Evolutionary conservation across 2,329 filamentous ascomycete species (phyloP).

Genomic region (Juglanconis juglandina): DNA sequence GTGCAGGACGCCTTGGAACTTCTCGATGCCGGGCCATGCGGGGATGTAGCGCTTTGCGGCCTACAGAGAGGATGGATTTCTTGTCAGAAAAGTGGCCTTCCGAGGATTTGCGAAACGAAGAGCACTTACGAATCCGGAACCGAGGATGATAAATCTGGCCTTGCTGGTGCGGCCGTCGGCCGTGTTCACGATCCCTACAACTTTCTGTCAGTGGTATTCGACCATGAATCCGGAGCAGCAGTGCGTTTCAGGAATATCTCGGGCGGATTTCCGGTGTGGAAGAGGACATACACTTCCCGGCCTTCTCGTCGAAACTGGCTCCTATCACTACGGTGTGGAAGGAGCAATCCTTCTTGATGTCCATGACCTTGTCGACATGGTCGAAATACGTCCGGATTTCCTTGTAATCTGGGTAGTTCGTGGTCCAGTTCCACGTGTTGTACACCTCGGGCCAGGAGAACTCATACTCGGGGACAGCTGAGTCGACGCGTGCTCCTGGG

Average conservation of each 20-base stretch:
- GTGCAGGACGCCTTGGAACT: conserved; percentile 57
- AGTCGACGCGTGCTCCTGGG: conserved; percentile 53
- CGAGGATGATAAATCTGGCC: conserved; percentile 50
- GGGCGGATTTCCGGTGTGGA: conserved; percentile 33
- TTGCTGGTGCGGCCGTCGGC: conserved; percentile 48
- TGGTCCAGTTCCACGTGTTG: conserved; percentile 55
- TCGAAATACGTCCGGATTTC: conserved; percentile 58
- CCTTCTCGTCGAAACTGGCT: conserved; percentile 46
- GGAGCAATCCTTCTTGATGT: conserved; percentile 53
- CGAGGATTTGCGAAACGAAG: not conserved
- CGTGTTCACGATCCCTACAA: conserved; percentile 27
- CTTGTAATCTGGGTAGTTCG: conserved; percentile 47
- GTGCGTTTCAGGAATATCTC: too few relatives aligned
- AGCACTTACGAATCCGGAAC: conserved; percentile 46
- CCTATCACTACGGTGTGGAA: conserved; percentile 55
- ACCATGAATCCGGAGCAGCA: too few relatives aligned
- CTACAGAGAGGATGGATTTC: conserved; percentile 20
- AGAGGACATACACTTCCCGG: conserved; percentile 37
- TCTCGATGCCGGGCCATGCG: conserved; percentile 55
- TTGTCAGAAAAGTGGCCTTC: not conserved
- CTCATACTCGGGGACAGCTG: conserved; percentile 51
- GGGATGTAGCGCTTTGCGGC: conserved; percentile 61
- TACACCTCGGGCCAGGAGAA: conserved; percentile 49
- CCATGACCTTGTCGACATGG: conserved; percentile 52
- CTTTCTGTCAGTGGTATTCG: too few relatives aligned